Evolutionary conservation across 768 basidiomycete species (phyloP).

Genomic region (Mycena amicta): DNA sequence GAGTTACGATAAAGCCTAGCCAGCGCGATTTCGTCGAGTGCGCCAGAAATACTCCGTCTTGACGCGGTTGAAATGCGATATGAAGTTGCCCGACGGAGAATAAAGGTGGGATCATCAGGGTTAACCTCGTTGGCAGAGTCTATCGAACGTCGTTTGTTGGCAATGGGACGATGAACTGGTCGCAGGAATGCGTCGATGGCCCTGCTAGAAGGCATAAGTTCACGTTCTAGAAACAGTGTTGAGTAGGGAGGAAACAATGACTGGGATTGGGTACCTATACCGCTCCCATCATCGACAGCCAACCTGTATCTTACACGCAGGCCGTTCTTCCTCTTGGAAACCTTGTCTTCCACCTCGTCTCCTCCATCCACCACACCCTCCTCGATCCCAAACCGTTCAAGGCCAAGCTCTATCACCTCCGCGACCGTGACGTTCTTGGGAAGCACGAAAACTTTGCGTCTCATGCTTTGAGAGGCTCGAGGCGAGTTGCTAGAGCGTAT

Average conservation of each 20-base stretch:
- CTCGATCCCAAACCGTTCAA: constrained; percentile 92
- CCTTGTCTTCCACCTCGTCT: constrained; percentile 95
- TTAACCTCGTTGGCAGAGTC: constrained; percentile 61
- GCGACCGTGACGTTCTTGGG: constrained; percentile 95
- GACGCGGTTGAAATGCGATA: constrained; percentile 62
- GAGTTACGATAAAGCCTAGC: constrained; percentile 73
- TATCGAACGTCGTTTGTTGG: background rate
- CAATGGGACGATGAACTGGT: constrained; percentile 51
- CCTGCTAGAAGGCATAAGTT: constrained; percentile 78
- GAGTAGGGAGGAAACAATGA: background rate
- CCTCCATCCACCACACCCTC: constrained; percentile 99
- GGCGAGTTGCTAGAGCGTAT: constrained; percentile 53
- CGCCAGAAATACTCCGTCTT: constrained; percentile 66
- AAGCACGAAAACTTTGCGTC: constrained; percentile 86
- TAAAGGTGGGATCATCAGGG: constrained; percentile 85
- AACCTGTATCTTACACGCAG: constrained; percentile 84
- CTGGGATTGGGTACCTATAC: constrained; percentile 56
- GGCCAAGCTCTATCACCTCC: constrained; percentile 89
- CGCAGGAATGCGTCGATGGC: constrained; percentile 81
- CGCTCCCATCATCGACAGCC: constrained; percentile 53
- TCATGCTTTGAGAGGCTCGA: constrained; percentile 58
- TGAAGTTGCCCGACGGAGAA: constrained; percentile 80
- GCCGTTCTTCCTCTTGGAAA: constrained; percentile 76
- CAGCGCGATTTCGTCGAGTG: constrained; percentile 83
- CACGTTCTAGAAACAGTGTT: constrained; percentile 58